Base-by-base conservation (phyloP, 352 stramenopile genomes). In the Globisporangium emineosum region DNA sequence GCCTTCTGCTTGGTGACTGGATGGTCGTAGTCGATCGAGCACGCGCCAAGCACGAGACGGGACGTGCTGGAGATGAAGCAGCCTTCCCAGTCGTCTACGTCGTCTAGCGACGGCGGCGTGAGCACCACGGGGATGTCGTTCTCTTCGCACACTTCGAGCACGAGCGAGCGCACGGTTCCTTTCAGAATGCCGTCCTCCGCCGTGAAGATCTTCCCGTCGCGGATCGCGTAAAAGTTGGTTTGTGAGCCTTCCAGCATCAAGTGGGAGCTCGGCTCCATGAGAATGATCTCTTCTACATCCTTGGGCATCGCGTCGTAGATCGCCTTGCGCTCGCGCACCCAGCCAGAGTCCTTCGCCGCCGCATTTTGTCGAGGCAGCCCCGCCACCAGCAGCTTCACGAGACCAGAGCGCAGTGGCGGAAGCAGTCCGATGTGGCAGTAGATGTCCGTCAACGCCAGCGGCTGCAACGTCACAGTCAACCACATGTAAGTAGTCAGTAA, bases 11-110 rank as follows among this genome's bases (percentile, higher is more conserved):
- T 77, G 0, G 61, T 76, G 9, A 64, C 61, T 6, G 69, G 72
- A 30, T 89, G 50, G 19, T 79, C 68, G 63, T 80, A 92, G 43
- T 88, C 66, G 37, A 92, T 55, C 12, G 67, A 78, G 23, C 67
- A 55, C 2, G 80, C 79, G 45, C 79, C 79, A 10, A 94, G 65
- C n/a, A 93, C 81, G 40, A 94, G 64, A 3, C 86, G 83, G 29
- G 86, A 93, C 43, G 86, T 94, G 60, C 86, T 94, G 32, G 86
- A 91, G 60, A 94, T 88, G 62, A 94, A 94, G 57, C 83, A 91
- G 4, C 71, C 84, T 52, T 91, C 75, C 86, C 86, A 94, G 43
- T 73, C 60, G 17, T 83, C 73, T 1, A 91, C 67, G 10, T 77
- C 66, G 32, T 86, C 72, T 15, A 94, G 67, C 23, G 60, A 67